A percentile compares a stretch with the other conserved stretches of the same genome.
Conservation (phyloP, 768 basidiomycete species). For the Tylopilus balloui region DNA sequence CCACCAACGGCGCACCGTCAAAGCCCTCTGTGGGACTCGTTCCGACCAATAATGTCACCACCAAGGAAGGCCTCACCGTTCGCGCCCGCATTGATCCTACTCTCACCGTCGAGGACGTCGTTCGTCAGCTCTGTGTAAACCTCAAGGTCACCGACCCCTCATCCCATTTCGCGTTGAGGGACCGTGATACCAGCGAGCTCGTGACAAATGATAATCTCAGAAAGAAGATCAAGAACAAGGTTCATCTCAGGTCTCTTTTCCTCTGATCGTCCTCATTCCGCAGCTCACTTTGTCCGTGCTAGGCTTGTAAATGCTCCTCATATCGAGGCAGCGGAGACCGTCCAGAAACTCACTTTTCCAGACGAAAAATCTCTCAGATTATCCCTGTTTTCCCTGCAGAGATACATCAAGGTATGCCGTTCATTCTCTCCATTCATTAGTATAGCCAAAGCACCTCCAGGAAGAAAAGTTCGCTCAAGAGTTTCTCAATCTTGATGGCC, state of each 20-base stretch:
- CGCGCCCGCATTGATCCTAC: constrained; percentile 84
- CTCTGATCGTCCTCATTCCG: neutral
- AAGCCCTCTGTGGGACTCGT: constrained; percentile 50
- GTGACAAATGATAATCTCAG: constrained; percentile 85
- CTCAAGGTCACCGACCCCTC: constrained; percentile 74
- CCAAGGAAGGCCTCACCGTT: constrained; percentile 67
- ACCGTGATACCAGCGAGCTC: constrained; percentile 70
- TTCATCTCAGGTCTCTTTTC: constrained; percentile 61
- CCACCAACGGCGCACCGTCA: constrained; percentile 32
- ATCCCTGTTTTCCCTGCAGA: constrained; percentile 75
- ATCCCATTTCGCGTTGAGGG: constrained; percentile 70
- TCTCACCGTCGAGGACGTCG: constrained; percentile 78
- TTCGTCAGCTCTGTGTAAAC: constrained; percentile 77
- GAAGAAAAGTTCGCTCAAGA: constrained; percentile 80
- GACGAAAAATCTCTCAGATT: constrained; percentile 61
- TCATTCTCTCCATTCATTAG: neutral
- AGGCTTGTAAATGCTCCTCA: constrained; percentile 79
- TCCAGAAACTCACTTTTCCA: constrained; percentile 58
- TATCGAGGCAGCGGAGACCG: constrained; percentile 74
- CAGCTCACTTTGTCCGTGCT: constrained; percentile 1
- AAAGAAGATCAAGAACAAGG: constrained; percentile 75
- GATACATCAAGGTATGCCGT: constrained; percentile 62
- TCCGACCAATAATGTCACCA: constrained; percentile 82
- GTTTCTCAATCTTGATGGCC: constrained; percentile 70
- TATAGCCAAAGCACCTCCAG: constrained; percentile 34